Evolutionary conservation across 2,329 filamentous ascomycete genomes (phyloP).

Genomic region (Byssochlamys sp.): DNA sequence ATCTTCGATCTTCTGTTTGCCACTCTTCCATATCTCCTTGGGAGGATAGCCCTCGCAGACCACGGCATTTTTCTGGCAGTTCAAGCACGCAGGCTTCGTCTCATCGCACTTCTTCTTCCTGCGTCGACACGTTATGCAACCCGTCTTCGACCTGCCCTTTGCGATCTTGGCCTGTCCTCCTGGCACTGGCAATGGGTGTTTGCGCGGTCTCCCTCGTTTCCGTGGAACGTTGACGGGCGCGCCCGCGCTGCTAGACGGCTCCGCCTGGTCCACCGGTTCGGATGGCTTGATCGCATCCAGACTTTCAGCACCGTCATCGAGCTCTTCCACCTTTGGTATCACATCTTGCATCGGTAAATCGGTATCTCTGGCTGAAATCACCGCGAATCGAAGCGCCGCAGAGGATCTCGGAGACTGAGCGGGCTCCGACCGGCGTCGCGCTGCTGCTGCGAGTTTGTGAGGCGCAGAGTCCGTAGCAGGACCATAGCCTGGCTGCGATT

Average conservation of each 20-base stretch:
- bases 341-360: slow-evolving; percentile 25
- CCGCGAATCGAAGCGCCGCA: slow-evolving; percentile 16
- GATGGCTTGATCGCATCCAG: slow-evolving; percentile 22
- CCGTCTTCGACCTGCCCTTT: slow-evolving; percentile 57
- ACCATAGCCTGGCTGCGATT: slow-evolving; percentile 1
- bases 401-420: slow-evolving; percentile 10
- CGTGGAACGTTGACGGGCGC: slow-evolving; percentile 36
- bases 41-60: slow-evolving; percentile 84
- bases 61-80: slow-evolving; percentile 88
- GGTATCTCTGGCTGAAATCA: slow-evolving; percentile 13
- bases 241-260: slow-evolving; percentile 13
- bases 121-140: slow-evolving; percentile 50
- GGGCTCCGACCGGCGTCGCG: slow-evolving; percentile 8
- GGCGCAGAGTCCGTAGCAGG: slow-evolving; percentile 11
- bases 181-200: slow-evolving; percentile 58
- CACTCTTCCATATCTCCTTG: slow-evolving; percentile 78
- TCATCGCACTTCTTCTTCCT: slow-evolving; percentile 51
- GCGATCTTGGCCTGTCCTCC: slow-evolving; percentile 58
- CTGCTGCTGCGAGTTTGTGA: slow-evolving; percentile 9
- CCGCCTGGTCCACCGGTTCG: slow-evolving; percentile 16
- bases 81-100: slow-evolving; percentile 45
- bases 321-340: slow-evolving; percentile 47
- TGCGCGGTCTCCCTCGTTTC: slow-evolving; percentile 70
- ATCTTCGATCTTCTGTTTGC: slow-evolving; percentile 65
- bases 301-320: slow-evolving; percentile 38